Percentiles rank a stretch among this genome's conserved stretches.
Conservation (phyloP, 2,329 filamentous ascomycete species). For the Coccinonectria pachysandricola region DNA sequence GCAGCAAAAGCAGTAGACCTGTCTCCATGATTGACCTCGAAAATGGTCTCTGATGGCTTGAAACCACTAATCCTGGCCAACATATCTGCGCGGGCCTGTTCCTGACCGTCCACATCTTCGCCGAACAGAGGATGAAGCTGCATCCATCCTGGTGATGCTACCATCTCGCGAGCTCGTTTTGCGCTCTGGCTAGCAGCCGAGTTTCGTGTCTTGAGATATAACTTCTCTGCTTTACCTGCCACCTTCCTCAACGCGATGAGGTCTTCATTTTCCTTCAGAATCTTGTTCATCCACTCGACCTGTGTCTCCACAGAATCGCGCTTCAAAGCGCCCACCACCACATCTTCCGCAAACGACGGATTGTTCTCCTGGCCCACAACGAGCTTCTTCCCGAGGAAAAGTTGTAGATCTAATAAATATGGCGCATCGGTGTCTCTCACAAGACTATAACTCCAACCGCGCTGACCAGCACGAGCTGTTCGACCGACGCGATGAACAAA, state of each 20-base stretch:
- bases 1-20: conserved; percentile 56
- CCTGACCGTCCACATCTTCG: conserved; percentile 51
- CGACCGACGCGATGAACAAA: conserved; percentile 94
- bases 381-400: conserved; percentile 82
- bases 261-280: conserved; percentile 66
- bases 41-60: conserved; percentile 88
- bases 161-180: conserved; percentile 71
- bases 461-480: conserved; percentile 85
- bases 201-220: conserved; percentile 83
- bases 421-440: conserved; percentile 80
- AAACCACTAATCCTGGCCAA: conserved; percentile 81
- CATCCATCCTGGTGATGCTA: conserved; percentile 58
- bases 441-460: conserved; percentile 92
- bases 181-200: conserved; percentile 85
- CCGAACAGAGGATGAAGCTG: conserved; percentile 76
- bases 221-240: conserved; percentile 78
- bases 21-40: conserved; percentile 73
- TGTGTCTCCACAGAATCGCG: conserved; percentile 64
- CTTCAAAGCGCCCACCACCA: conserved; percentile 69
- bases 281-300: conserved; percentile 74
- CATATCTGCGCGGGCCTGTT: conserved; percentile 73
- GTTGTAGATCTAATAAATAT: conserved; percentile 85
- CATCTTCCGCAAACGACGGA: conserved; percentile 68
- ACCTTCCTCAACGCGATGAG: conserved; percentile 61
- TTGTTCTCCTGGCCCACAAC: conserved; percentile 60